Conservation (phyloP, 106 monocot genomes). For the Allium fistulosum region DNA sequence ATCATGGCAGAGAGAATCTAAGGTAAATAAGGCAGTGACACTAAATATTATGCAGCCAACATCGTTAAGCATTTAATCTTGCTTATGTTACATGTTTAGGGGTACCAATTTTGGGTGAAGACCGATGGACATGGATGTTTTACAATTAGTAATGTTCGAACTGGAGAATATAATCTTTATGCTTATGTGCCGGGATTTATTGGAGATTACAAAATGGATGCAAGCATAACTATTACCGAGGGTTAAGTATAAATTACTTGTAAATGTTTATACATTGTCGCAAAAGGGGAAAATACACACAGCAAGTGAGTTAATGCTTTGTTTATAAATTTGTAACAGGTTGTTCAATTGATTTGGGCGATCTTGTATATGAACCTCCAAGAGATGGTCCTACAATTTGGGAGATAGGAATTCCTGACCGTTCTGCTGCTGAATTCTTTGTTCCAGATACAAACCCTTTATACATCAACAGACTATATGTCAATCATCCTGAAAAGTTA, state of each 20-base stretch:
- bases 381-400: constrained; percentile 73
- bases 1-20: constrained; percentile 80
- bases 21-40: constrained; percentile 19
- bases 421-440: constrained; percentile 66
- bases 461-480: constrained; percentile 52
- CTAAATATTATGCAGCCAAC: background rate
- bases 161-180: constrained; percentile 70
- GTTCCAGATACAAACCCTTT: constrained; percentile 59
- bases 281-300: too few species aligned
- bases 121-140: constrained; percentile 36
- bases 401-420: constrained; percentile 77
- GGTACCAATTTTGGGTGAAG: constrained; percentile 88
- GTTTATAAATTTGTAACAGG: constrained; percentile 16
- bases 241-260: constrained; percentile 15
- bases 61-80: background rate
- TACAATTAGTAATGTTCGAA: constrained; percentile 34
- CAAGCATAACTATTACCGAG: constrained; percentile 25
- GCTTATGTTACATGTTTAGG: constrained; percentile 17
- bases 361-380: constrained; percentile 57
- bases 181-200: constrained; percentile 79
- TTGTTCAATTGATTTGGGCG: constrained; percentile 23
- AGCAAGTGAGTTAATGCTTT: background rate
- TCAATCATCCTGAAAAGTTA: constrained; percentile 28
- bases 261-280: background rate
- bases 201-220: constrained; percentile 64